Conservation (phyloP, 78 protist genomes). For the Trichosphaerium sp. region DNA sequence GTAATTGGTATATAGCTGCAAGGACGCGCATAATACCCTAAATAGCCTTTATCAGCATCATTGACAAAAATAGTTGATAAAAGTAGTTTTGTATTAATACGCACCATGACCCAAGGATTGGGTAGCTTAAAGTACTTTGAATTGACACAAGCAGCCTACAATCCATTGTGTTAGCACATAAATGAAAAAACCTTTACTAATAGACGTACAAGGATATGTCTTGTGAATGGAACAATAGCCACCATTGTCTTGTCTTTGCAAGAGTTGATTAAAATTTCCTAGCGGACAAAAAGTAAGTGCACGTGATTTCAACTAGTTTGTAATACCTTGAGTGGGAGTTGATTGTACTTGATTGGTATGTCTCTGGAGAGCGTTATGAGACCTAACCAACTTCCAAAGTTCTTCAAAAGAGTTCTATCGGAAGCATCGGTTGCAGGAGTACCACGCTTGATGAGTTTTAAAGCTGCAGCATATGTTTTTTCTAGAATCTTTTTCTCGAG, state of each 20-base stretch:
- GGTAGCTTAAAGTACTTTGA: slow-evolving; percentile 77
- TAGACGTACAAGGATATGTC: slow-evolving; percentile 71
- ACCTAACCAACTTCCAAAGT: slow-evolving; percentile 95
- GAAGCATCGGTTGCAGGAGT: neutral
- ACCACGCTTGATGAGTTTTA: slow-evolving; percentile 14
- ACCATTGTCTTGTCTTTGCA: slow-evolving; percentile 50
- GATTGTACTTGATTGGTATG: slow-evolving; percentile 80
- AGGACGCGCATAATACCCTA: slow-evolving; percentile 70
- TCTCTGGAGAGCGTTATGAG: slow-evolving; percentile 74
- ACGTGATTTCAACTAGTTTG: neutral
- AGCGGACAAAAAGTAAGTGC: slow-evolving; percentile 4
- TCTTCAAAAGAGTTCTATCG: slow-evolving; percentile 83
- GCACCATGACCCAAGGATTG: slow-evolving; percentile 94
- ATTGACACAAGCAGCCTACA: neutral
- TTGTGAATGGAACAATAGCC: slow-evolving; percentile 87
- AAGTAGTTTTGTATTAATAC: no score
- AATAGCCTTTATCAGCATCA: no score
- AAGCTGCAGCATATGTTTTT: neutral
- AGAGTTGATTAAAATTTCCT: slow-evolving; percentile 82
- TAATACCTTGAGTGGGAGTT: slow-evolving; percentile 57
- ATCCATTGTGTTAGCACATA: neutral
- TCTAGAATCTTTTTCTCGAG: slow-evolving; percentile 9
- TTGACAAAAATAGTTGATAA: no score
- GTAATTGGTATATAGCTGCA: slow-evolving; percentile 65
- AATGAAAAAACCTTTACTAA: neutral